Conservation (phyloP, 2,329 filamentous ascomycete genomes). For the Fusarium chaquense region DNA sequence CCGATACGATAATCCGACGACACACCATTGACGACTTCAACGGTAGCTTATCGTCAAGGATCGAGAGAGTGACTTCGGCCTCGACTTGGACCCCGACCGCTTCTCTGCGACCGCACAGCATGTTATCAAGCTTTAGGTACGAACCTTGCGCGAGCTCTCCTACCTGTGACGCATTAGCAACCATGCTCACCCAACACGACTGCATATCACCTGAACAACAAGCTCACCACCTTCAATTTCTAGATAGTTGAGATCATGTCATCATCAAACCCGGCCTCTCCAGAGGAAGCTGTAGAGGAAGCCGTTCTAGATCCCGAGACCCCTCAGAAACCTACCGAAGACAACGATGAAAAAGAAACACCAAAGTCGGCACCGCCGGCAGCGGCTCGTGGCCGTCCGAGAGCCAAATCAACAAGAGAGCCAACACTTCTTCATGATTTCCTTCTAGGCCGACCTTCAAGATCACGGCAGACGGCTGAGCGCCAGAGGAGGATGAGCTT, state of each 20-base stretch:
- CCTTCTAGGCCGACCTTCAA: constrained; percentile 67
- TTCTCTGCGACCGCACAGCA: constrained; percentile 43
- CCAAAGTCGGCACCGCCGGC: constrained; percentile 61
- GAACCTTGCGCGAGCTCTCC: neutral
- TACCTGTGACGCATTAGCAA: neutral
- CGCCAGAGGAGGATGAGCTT: constrained; percentile 67
- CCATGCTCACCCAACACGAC: neutral
- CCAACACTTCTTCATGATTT: constrained; percentile 68
- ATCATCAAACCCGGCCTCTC: constrained; percentile 44
- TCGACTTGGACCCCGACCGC: constrained; percentile 14
- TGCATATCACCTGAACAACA: constrained; percentile 6
- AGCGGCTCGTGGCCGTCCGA: constrained; percentile 49
- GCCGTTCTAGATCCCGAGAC: constrained; percentile 41
- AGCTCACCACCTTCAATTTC: constrained; percentile 31
- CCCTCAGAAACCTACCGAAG: constrained; percentile 36
- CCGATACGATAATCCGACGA: constrained; percentile 15
- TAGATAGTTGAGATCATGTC: constrained; percentile 47
- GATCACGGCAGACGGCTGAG: constrained; percentile 66
- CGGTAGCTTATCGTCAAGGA: constrained; percentile 6
- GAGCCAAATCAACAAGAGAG: constrained; percentile 56
- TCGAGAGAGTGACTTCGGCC: constrained; percentile 7
- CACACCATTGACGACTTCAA: neutral
- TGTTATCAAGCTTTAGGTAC: constrained; percentile 47
- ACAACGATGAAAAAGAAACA: constrained; percentile 44
- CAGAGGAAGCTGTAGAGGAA: constrained; percentile 46